Conservation (phyloP, 805 yeast genomes). For the Starmera dryadoides region DNA sequence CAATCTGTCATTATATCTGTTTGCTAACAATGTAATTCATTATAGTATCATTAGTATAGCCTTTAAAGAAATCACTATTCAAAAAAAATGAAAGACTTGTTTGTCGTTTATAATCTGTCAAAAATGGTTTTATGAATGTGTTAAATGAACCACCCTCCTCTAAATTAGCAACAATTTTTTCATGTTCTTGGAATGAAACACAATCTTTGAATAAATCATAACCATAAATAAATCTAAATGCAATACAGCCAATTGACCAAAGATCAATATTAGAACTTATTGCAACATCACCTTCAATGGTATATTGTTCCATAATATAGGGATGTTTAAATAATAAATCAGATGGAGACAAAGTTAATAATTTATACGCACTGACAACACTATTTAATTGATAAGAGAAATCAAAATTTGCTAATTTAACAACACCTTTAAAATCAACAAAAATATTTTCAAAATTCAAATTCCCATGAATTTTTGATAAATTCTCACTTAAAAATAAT, state of each 20-base stretch:
- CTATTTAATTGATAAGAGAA: not conserved
- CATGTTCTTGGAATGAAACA: not conserved
- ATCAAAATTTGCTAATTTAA: conserved; percentile 8
- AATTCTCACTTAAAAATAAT: not conserved
- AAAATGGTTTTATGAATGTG: not conserved
- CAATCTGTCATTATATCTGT: not conserved
- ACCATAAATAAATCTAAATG: not conserved
- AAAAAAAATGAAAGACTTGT: not conserved
- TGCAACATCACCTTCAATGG: not conserved
- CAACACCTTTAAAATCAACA: conserved; percentile 3
- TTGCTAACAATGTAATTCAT: not conserved
- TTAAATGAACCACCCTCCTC: not conserved
- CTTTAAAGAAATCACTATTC: not conserved
- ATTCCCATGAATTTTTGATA: conserved; percentile 8
- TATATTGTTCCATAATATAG: not conserved
- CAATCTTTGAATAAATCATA: not conserved
- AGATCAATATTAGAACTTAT: not conserved
- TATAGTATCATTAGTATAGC: not conserved
- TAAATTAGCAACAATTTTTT: not conserved
- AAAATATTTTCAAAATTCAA: conserved; percentile 4
- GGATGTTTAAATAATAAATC: not conserved
- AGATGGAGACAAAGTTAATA: not conserved
- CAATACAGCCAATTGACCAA: not conserved
- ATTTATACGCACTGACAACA: not conserved
- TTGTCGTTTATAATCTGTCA: not conserved